Percentiles rank a stretch among this genome's conserved stretches.
Evolutionary conservation across 345 rosid species (phyloP).

Genomic region (Populus ilicifolia): DNA sequence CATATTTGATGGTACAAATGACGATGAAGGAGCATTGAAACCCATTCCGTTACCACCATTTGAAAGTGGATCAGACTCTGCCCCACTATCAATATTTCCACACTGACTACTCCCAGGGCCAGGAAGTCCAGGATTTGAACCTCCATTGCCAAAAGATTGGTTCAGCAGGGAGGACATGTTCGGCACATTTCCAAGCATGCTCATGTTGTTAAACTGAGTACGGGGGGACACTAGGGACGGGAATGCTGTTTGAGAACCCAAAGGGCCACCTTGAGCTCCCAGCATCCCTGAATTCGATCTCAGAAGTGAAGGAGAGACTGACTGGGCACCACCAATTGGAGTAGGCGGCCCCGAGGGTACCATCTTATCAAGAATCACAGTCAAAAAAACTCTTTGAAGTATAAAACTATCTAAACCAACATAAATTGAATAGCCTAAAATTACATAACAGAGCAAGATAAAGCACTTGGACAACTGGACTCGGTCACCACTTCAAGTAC

Average conservation of each 20-base stretch:
- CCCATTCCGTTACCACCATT: conserved; percentile 61
- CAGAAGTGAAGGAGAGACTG: conserved; percentile 62
- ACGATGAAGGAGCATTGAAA: conserved; percentile 55
- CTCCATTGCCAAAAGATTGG: conserved; percentile 85
- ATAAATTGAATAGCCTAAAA: conserved; percentile 28
- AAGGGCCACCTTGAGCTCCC: conserved; percentile 71
- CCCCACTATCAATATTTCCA: conserved; percentile 61
- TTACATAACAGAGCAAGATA: conserved; percentile 20
- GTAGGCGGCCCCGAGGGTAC: conserved; percentile 78
- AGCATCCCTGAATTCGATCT: conserved; percentile 65
- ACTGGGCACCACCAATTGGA: conserved; percentile 73
- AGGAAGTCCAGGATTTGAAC: conserved; percentile 46
- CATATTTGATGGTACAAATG: conserved; percentile 57
- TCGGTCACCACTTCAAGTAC: conserved; percentile 38
- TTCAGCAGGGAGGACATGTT: conserved; percentile 73
- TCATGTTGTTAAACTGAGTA: conserved; percentile 66
- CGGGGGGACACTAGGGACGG: conserved; percentile 63
- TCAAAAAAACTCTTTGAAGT: conserved; percentile 5
- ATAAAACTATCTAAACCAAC: conserved; percentile 35
- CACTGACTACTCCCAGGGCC: conserved; percentile 51
- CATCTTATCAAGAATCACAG: conserved; percentile 47
- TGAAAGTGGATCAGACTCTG: conserved; percentile 72
- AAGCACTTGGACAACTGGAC: conserved; percentile 18
- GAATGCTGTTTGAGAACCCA: conserved; percentile 69
- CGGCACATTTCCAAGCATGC: conserved; percentile 73